Conservation (phyloP, 371 early-diverging fungal species). For the Smittium culicis region DNA sequence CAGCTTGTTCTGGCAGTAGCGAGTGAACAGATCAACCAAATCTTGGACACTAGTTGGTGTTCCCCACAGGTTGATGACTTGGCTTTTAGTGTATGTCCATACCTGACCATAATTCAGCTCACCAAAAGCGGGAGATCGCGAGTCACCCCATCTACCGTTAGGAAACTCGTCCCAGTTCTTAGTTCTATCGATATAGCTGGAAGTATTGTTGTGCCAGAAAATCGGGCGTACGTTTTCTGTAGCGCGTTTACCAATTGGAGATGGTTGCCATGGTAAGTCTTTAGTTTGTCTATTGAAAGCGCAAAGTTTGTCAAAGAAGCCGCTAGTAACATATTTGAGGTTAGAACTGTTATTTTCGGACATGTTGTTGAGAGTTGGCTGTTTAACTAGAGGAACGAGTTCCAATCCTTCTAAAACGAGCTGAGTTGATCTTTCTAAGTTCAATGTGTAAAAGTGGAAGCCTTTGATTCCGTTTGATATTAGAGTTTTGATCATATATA, state of each 20-base stretch:
- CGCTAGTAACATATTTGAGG: not conserved
- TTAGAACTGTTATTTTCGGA: not conserved
- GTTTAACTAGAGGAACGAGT: slow-evolving; percentile 46
- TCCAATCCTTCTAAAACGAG: slow-evolving; percentile 65
- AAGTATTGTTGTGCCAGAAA: slow-evolving; percentile 90
- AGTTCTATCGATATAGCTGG: slow-evolving; percentile 83
- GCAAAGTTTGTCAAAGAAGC: not conserved
- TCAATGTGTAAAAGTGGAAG: slow-evolving; percentile 78
- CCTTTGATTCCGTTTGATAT: slow-evolving; percentile 49
- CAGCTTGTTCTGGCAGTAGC: slow-evolving; percentile 64
- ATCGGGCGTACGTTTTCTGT: slow-evolving; percentile 93
- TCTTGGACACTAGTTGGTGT: slow-evolving; percentile 50
- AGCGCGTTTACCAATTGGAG: slow-evolving; percentile 62
- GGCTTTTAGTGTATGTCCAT: slow-evolving; percentile 57
- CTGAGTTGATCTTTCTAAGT: slow-evolving; percentile 73
- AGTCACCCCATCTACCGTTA: slow-evolving; percentile 96
- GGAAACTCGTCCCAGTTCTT: slow-evolving; percentile 96
- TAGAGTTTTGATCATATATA: slow-evolving; percentile 63
- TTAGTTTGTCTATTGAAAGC: slow-evolving; percentile 24
- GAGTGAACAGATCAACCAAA: slow-evolving; percentile 56
- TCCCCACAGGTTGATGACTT: slow-evolving; percentile 65
- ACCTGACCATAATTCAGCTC: slow-evolving; percentile 80
- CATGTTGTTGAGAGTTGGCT: not conserved
- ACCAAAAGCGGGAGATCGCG: slow-evolving; percentile 87
- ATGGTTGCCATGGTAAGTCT: slow-evolving; percentile 87